Evolutionary conservation across 2,329 filamentous ascomycete species (phyloP).

Genomic region (Aspergillus carbonarius): DNA sequence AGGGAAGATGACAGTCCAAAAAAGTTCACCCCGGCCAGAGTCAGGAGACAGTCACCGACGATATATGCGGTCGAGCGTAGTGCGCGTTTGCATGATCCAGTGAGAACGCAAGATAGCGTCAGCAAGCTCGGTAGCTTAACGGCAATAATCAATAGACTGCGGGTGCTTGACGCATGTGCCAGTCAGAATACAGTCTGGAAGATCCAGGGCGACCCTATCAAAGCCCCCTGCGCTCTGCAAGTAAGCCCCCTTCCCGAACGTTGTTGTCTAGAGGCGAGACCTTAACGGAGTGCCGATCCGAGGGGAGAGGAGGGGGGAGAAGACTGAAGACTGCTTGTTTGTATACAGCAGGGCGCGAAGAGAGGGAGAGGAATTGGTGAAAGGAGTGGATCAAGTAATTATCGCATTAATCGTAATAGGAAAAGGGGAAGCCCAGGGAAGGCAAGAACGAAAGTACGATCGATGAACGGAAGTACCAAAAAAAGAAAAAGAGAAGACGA

Average conservation of each 20-base stretch:
- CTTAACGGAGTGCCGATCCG: neutral
- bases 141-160: slow-evolving; percentile 21
- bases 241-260: slow-evolving; percentile 19
- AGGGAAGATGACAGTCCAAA: slow-evolving; percentile 10
- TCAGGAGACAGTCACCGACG: slow-evolving; percentile 18
- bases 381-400: slow-evolving; percentile 1
- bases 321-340: slow-evolving; percentile 5
- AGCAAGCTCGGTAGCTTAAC: slow-evolving; percentile 15
- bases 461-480: neutral
- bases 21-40: slow-evolving; percentile 12
- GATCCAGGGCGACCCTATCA: slow-evolving; percentile 11
- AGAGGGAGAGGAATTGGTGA: slow-evolving; percentile 6
- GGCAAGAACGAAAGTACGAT: neutral
- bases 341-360: slow-evolving; percentile 7
- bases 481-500: slow-evolving; percentile 2
- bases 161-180: slow-evolving; percentile 18
- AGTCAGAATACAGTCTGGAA: slow-evolving; percentile 10
- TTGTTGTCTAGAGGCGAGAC: slow-evolving; percentile 17
- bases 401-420: slow-evolving; percentile 2
- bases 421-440: neutral
- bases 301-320: neutral
- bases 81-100: slow-evolving; percentile 32
- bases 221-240: slow-evolving; percentile 18
- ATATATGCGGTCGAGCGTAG: slow-evolving; percentile 27
- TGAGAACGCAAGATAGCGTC: slow-evolving; percentile 16